Percentiles rank a stretch among this genome's conserved stretches.
Evolutionary conservation across 2,329 filamentous ascomycete genomes (phyloP).

Genomic region (Xylariales sp.): DNA sequence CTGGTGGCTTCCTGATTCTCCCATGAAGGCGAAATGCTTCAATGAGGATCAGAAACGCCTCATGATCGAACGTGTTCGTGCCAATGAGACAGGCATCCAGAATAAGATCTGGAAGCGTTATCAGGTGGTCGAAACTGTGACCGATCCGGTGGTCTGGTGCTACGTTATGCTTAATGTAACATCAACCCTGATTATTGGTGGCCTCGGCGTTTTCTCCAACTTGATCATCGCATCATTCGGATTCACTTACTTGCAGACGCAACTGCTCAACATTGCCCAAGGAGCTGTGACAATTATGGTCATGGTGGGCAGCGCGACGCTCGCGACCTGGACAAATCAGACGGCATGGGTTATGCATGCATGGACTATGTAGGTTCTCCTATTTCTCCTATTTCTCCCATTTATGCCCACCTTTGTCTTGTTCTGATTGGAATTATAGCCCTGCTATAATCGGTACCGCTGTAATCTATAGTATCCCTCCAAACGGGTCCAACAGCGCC

Average conservation of each 20-base stretch:
- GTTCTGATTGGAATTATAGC: no score
- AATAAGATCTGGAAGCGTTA: slow-evolving; percentile 29
- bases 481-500: slow-evolving; percentile 22
- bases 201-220: slow-evolving; percentile 34
- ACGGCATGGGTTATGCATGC: slow-evolving; percentile 15
- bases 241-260: slow-evolving; percentile 30
- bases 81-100: slow-evolving; percentile 31
- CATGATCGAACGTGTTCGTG: slow-evolving; percentile 30
- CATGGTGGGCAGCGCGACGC: slow-evolving; percentile 27
- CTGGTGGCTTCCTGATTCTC: slow-evolving; percentile 43
- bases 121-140: slow-evolving; percentile 32
- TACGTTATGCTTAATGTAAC: slow-evolving; percentile 16
- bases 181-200: slow-evolving; percentile 25
- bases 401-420: slow-evolving; percentile 23
- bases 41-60: slow-evolving; percentile 33
- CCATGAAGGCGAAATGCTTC: slow-evolving; percentile 46
- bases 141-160: slow-evolving; percentile 28
- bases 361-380: not conserved
- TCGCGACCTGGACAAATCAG: slow-evolving; percentile 21
- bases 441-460: slow-evolving; percentile 35
- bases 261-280: slow-evolving; percentile 36
- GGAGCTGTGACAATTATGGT: slow-evolving; percentile 32
- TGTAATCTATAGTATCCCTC: slow-evolving; percentile 31
- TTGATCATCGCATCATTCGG: slow-evolving; percentile 33
- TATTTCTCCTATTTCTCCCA: not conserved